Conservation (phyloP, 345 rosid species). For the Abelmoschus esculentus region DNA sequence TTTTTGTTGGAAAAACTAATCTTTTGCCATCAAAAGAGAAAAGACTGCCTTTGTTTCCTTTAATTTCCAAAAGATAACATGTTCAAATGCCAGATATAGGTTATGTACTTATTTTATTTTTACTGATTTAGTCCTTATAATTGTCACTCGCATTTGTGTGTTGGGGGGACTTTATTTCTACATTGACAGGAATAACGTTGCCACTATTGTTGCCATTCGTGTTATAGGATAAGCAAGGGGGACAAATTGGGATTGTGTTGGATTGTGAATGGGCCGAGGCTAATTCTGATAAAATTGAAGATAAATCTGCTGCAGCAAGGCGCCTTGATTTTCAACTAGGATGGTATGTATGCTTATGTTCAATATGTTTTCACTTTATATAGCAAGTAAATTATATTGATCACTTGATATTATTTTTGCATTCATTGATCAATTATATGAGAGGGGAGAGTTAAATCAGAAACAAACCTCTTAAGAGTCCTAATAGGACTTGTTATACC, state of each 20-base stretch:
- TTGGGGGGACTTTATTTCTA: background rate
- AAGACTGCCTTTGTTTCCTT: background rate
- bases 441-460: too few relatives aligned
- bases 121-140: background rate
- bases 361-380: background rate
- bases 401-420: background rate
- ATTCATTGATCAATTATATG: too few relatives aligned
- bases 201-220: background rate
- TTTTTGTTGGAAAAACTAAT: background rate
- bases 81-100: background rate
- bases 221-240: conserved; percentile 64
- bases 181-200: background rate
- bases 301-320: conserved; percentile 57
- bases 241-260: conserved; percentile 66
- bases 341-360: conserved; percentile 40
- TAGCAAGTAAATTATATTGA: background rate
- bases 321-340: conserved; percentile 86
- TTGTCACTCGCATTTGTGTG: background rate
- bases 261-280: conserved; percentile 76
- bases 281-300: conserved; percentile 45
- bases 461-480: too few relatives aligned
- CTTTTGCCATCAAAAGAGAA: background rate
- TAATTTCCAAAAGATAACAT: background rate
- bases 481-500: too few relatives aligned
- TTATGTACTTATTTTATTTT: background rate